Percentiles rank a stretch among this genome's conserved stretches.
These are phyloP conservation scores for Camelina laxa DNA, from an alignment of 345 rosid species.

Conservation along the genomic window DNA sequence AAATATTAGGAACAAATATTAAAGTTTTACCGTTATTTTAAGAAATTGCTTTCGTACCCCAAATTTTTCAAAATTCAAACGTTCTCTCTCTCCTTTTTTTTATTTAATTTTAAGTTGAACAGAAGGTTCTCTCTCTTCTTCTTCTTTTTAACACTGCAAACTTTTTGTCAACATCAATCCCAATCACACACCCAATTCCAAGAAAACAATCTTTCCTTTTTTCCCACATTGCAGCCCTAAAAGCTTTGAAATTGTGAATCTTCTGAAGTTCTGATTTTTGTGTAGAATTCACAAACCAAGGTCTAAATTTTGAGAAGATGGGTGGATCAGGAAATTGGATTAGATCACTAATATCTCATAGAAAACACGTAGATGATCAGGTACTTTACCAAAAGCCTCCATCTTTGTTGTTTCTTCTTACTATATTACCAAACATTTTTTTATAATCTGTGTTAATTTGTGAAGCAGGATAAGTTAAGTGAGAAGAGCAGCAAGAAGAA, in stretches of 20 bases:
- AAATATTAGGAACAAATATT: not conserved
- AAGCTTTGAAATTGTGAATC: slow-evolving; percentile 7
- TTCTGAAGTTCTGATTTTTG: slow-evolving; percentile 18
- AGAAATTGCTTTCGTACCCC: slow-evolving; percentile 41
- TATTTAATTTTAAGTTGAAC: too few species aligned
- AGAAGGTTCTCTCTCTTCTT: not conserved
- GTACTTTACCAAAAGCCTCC: not conserved
- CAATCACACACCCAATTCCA: slow-evolving; percentile 29
- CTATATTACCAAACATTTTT: not conserved
- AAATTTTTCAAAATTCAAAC: slow-evolving; percentile 42
- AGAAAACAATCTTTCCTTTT: not conserved
- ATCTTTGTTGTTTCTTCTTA: not conserved
- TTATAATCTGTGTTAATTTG: not conserved
- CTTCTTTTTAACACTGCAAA: slow-evolving; percentile 23
- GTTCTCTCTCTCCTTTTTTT: not conserved
- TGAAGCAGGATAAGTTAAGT: slow-evolving; percentile 31
- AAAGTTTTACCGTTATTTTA: slow-evolving; percentile 37
- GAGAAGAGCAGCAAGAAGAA: slow-evolving; percentile 46
- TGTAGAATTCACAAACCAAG: slow-evolving; percentile 10
- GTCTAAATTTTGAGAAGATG: slow-evolving; percentile 35
- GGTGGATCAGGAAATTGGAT: slow-evolving; percentile 49
- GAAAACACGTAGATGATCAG: slow-evolving; percentile 32
- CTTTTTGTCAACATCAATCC: slow-evolving; percentile 42
- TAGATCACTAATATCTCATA: slow-evolving; percentile 41
- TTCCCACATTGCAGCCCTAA: not conserved